A percentile compares a stretch with the other conserved stretches of the same genome.
Evolutionary conservation across 257 asterid genomes (phyloP).

Genomic region (Solanum pinnatisectum): DNA sequence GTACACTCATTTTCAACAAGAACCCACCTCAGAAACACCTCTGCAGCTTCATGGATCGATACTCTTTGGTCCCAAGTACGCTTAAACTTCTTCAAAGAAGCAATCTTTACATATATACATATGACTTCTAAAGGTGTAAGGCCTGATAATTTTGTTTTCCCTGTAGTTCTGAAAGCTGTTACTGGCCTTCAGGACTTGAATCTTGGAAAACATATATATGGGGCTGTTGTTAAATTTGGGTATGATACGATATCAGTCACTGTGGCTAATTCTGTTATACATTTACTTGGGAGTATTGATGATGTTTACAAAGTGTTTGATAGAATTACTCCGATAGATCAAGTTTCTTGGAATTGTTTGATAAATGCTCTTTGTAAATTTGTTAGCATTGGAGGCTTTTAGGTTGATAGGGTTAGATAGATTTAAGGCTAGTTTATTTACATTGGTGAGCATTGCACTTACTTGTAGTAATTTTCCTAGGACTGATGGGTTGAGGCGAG

Average conservation of each 20-base stretch:
- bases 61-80: slow-evolving; percentile 51
- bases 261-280: slow-evolving; percentile 63
- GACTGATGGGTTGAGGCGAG: slow-evolving; percentile 44
- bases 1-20: slow-evolving; percentile 6
- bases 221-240: slow-evolving; percentile 41
- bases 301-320: slow-evolving; percentile 58
- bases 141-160: slow-evolving; percentile 71
- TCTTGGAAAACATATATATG: slow-evolving; percentile 63
- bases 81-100: slow-evolving; percentile 43
- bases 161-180: slow-evolving; percentile 59
- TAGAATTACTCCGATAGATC: slow-evolving; percentile 59
- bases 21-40: slow-evolving; percentile 17
- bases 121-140: slow-evolving; percentile 45
- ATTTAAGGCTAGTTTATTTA: slow-evolving; percentile 60
- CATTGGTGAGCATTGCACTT: slow-evolving; percentile 59
- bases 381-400: slow-evolving; percentile 50
- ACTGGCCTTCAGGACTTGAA: slow-evolving; percentile 51
- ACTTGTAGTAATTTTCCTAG: slow-evolving; percentile 62
- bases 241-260: slow-evolving; percentile 39
- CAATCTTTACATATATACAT: slow-evolving; percentile 47
- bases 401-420: slow-evolving; percentile 55
- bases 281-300: slow-evolving; percentile 35
- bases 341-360: slow-evolving; percentile 78
- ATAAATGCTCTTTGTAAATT: slow-evolving; percentile 63
- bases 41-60: slow-evolving; percentile 48